Evolutionary conservation across 2,329 filamentous ascomycete genomes (phyloP).

Genomic region (Ampelomyces quisqualis): DNA sequence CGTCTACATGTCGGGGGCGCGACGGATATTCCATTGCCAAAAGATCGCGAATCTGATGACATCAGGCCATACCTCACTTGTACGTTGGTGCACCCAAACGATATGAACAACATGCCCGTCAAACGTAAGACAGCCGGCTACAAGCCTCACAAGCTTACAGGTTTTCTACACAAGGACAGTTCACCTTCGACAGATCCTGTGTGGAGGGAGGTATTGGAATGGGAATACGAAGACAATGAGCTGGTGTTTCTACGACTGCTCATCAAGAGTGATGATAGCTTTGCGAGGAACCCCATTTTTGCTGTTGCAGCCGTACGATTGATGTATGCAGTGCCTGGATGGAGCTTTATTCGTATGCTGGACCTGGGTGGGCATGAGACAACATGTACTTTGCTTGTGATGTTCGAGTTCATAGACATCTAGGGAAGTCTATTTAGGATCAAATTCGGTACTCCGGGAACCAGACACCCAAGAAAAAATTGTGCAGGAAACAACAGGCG

Average conservation of each 20-base stretch:
- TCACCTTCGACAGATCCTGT: conserved; percentile 61
- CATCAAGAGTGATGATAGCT: conserved; percentile 67
- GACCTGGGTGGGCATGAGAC: conserved; percentile 67
- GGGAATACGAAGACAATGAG: conserved; percentile 69
- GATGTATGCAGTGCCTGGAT: conserved; percentile 57
- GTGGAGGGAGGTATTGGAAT: conserved; percentile 67
- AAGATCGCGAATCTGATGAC: conserved; percentile 49
- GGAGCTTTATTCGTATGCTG: conserved; percentile 65
- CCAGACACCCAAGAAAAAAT: no score
- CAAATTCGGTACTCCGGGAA: no score
- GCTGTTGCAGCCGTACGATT: conserved; percentile 63
- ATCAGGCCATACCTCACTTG: conserved; percentile 67
- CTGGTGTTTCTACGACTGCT: conserved; percentile 64
- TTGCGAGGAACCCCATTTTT: conserved; percentile 62
- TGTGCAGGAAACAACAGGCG: no score
- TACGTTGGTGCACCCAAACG: conserved; percentile 61
- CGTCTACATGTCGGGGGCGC: conserved; percentile 63
- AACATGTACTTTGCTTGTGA: conserved; percentile 61
- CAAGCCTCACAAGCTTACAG: conserved; percentile 59
- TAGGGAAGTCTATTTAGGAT: no score
- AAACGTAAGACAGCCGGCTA: conserved; percentile 65
- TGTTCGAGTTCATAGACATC: conserved; percentile 54
- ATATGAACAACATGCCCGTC: conserved; percentile 50
- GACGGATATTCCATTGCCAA: conserved; percentile 59
- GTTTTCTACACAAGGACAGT: conserved; percentile 60